phyloP scores from a whole-genome alignment of 2,329 filamentous ascomycete genomes.

The Talaromyces sp. region DNA sequence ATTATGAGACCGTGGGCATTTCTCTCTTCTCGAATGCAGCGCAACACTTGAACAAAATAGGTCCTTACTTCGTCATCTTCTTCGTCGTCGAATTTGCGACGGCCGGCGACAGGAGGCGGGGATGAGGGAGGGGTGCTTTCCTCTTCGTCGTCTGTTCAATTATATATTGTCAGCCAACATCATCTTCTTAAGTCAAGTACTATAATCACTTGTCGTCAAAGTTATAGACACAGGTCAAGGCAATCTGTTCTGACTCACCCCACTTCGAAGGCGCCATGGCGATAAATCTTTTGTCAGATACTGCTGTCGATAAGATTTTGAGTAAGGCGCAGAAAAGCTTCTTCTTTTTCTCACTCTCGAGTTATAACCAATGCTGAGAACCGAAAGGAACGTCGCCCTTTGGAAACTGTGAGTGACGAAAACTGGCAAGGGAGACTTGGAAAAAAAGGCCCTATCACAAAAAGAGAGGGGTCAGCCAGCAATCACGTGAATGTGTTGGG shows the following conservation, averaged over 20 bases:
- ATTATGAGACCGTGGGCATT: too few species aligned
- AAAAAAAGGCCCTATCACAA: constrained; percentile 8
- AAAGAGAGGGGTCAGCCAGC: constrained; percentile 8
- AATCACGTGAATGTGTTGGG: constrained; percentile 12
- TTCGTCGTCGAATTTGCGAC: constrained; percentile 85
- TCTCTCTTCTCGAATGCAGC: too few species aligned
- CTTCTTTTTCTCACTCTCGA: neutral
- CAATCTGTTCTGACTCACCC: constrained; percentile 36
- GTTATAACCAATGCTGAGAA: neutral
- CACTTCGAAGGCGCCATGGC: constrained; percentile 47
- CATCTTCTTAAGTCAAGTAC: neutral
- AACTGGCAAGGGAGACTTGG: constrained; percentile 1
- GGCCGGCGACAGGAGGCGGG: constrained; percentile 42
- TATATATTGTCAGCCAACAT: neutral
- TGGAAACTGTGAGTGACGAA: neutral
- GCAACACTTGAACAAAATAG: too few species aligned
- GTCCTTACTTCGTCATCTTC: constrained; percentile 64
- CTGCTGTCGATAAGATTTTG: neutral
- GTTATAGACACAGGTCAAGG: constrained; percentile 11
- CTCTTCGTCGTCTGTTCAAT: constrained; percentile 42
- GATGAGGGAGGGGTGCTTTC: constrained; percentile 45
- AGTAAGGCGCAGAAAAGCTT: neutral
- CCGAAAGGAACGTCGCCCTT: neutral
- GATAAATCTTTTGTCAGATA: constrained; percentile 7
- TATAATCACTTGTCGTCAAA: neutral